Evolutionary conservation across 805 yeast genomes (phyloP).

Genomic region (Ogataea nakhonphanomensis): DNA sequence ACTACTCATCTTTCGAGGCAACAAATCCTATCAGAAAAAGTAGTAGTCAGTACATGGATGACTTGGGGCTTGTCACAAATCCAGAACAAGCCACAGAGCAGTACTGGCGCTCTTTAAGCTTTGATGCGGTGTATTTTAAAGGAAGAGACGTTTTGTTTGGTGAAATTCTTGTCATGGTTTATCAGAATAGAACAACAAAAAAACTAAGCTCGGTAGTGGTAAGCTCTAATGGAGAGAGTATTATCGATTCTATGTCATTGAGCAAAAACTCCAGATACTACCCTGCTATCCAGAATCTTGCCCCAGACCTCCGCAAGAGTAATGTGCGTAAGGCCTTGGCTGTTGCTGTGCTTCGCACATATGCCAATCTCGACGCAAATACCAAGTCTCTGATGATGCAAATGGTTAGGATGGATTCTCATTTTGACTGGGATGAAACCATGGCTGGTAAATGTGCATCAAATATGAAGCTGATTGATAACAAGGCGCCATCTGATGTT

Average conservation of each 20-base stretch:
- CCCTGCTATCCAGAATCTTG: slow-evolving; percentile 73
- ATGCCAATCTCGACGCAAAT: slow-evolving; percentile 47
- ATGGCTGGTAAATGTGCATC: slow-evolving; percentile 80
- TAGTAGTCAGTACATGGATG: slow-evolving; percentile 18
- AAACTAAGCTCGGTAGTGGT: slow-evolving; percentile 53
- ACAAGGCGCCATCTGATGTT: slow-evolving; percentile 50
- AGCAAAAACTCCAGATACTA: slow-evolving; percentile 62
- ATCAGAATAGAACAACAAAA: slow-evolving; percentile 42
- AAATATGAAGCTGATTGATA: slow-evolving; percentile 51
- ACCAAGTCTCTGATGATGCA: slow-evolving; percentile 16
- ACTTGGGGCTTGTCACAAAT: slow-evolving; percentile 9
- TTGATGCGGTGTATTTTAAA: slow-evolving; percentile 49
- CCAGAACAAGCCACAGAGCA: slow-evolving; percentile 21
- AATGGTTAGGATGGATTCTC: slow-evolving; percentile 19
- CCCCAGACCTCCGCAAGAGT: slow-evolving; percentile 44
- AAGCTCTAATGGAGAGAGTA: slow-evolving; percentile 64
- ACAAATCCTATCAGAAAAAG: slow-evolving; percentile 22
- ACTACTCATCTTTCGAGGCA: slow-evolving; percentile 18
- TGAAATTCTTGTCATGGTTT: slow-evolving; percentile 48
- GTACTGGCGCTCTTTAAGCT: slow-evolving; percentile 42
- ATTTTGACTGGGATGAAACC: slow-evolving; percentile 69
- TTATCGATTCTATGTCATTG: slow-evolving; percentile 55
- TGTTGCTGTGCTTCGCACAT: slow-evolving; percentile 64
- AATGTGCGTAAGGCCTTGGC: slow-evolving; percentile 76
- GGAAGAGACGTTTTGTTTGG: slow-evolving; percentile 49